phyloP scores from a whole-genome alignment of 768 basidiomycete species.

The Termitomyces sp. region DNA sequence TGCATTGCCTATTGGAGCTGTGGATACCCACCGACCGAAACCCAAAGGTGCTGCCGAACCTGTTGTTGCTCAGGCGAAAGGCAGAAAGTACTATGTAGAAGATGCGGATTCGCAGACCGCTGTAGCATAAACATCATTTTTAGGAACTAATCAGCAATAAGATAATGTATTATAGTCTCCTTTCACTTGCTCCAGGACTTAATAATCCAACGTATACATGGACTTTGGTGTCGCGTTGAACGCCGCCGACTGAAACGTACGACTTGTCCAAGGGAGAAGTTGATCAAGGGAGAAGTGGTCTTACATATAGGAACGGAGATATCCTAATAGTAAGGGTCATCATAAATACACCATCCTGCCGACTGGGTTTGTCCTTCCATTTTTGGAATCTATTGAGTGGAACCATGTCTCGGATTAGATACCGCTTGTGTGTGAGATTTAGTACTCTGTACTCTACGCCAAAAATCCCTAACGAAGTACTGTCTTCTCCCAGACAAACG shows the following conservation, averaged over 20 bases:
- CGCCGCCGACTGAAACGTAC: not conserved
- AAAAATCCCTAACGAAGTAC: not conserved
- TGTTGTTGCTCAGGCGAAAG: constrained; percentile 26
- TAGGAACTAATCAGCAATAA: not conserved
- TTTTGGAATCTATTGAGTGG: not conserved
- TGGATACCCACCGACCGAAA: constrained; percentile 85
- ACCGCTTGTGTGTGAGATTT: not conserved
- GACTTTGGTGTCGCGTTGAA: not conserved
- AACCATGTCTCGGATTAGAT: not conserved
- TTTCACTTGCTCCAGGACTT: not conserved
- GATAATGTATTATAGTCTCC: not conserved
- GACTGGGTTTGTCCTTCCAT: not conserved
- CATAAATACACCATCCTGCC: not conserved
- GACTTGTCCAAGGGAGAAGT: not conserved
- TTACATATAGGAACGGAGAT: not conserved
- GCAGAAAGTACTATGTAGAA: constrained; percentile 41
- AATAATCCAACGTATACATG: not conserved
- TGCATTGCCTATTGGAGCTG: constrained; percentile 84
- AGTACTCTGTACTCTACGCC: not conserved
- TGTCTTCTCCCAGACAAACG: not conserved
- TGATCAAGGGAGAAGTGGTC: not conserved
- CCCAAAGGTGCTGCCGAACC: constrained; percentile 37
- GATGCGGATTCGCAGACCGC: constrained; percentile 2
- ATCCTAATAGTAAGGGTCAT: not conserved
- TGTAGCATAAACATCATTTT: not conserved